Percentiles rank a stretch among this genome's conserved stretches.
Conservation (phyloP, 2,329 filamentous ascomycete genomes). For the Plenodomus tracheiphilus region DNA sequence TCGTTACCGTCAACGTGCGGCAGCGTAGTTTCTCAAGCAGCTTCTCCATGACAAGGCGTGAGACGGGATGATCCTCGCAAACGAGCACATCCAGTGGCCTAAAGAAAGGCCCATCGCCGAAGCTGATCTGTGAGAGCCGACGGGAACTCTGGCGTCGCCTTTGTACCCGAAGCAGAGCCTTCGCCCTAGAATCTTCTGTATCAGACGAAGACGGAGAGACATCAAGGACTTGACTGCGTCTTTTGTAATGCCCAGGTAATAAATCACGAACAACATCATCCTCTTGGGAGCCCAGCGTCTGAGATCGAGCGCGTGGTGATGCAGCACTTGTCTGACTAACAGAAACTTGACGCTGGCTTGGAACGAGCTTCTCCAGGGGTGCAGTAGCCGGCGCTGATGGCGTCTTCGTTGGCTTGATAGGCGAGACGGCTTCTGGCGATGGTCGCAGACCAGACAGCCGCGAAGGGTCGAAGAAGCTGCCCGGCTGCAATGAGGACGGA, state of each 20-base stretch:
- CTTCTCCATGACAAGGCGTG: constrained; percentile 98
- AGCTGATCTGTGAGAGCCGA: constrained; percentile 85
- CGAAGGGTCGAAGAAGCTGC: constrained; percentile 71
- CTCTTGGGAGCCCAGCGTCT: constrained; percentile 93
- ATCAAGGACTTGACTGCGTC: constrained; percentile 91
- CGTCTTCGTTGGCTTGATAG: constrained; percentile 52
- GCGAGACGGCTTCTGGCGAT: constrained; percentile 59
- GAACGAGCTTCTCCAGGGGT: constrained; percentile 47
- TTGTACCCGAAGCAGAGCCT: constrained; percentile 88
- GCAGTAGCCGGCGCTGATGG: constrained; percentile 49
- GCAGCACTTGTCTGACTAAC: constrained; percentile 40
- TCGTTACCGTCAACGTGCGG: constrained; percentile 87
- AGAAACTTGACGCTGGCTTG: constrained; percentile 40
- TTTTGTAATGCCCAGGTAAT: constrained; percentile 73
- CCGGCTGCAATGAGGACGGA: constrained; percentile 66
- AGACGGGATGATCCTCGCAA: constrained; percentile 96
- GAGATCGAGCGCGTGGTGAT: constrained; percentile 72
- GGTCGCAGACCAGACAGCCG: constrained; percentile 59
- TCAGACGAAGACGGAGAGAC: constrained; percentile 97
- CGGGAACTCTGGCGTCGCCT: constrained; percentile 93
- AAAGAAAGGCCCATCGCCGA: constrained; percentile 83
- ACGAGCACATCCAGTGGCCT: constrained; percentile 91
- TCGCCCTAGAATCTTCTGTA: constrained; percentile 91
- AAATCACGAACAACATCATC: constrained; percentile 75
- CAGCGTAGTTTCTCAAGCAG: constrained; percentile 93